These are phyloP conservation scores for Fusarium sp. DNA, from an alignment of 2,329 filamentous ascomycete species.

Conservation along the genomic window DNA sequence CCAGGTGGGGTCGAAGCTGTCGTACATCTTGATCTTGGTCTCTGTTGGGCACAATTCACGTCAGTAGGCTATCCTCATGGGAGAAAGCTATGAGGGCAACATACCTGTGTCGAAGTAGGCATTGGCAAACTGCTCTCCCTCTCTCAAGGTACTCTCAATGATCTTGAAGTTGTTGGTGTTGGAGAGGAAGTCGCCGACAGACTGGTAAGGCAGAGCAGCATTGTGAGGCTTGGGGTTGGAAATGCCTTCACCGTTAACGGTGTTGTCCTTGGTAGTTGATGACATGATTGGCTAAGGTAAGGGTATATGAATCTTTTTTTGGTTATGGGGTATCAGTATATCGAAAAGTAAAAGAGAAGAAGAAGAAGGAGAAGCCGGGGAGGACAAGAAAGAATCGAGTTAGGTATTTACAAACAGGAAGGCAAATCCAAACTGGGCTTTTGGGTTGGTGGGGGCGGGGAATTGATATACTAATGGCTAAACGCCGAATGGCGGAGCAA, in stretches of 20 bases:
- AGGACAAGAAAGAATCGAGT: constrained; percentile 3
- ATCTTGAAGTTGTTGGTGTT: constrained; percentile 44
- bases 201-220: constrained; percentile 18
- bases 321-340: not conserved
- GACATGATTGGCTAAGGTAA: constrained; percentile 8
- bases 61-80: not conserved
- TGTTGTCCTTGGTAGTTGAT: constrained; percentile 2
- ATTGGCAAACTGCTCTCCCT: constrained; percentile 68
- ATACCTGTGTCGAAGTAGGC: constrained; percentile 59
- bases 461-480: constrained; percentile 14
- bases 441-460: constrained; percentile 14
- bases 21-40: constrained; percentile 47
- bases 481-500: constrained; percentile 20
- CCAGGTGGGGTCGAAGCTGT: not conserved
- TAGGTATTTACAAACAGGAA: constrained; percentile 10
- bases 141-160: constrained; percentile 43
- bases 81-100: not conserved
- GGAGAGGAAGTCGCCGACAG: constrained; percentile 39
- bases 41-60: constrained; percentile 63
- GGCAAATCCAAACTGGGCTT: constrained; percentile 11
- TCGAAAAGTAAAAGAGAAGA: not conserved
- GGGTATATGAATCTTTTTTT: not conserved
- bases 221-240: constrained; percentile 15
- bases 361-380: constrained; percentile 20
- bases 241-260: constrained; percentile 10